Evolutionary conservation across 2,329 filamentous ascomycete genomes (phyloP), one percentile per base, ranked within the genome.

Genomic region (Aspergillus tubingensis): DNA sequence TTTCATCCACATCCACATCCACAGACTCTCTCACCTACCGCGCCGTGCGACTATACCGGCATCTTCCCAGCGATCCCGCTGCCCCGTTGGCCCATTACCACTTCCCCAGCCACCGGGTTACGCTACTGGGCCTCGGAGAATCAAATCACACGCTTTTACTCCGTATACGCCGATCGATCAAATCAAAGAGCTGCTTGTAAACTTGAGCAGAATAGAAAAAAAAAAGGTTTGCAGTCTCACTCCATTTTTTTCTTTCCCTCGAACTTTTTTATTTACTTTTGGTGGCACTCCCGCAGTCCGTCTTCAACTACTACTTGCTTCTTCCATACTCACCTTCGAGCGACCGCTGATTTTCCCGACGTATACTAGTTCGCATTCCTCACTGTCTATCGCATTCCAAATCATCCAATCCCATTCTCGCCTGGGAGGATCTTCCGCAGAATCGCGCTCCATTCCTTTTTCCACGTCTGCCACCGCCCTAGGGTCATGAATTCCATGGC

Each of bases 91-190:
- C 44, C 58, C 58, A 36, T 36, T 36, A 30, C 43, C 53, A 57
- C 32, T 32, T 48, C 44, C 64, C 67, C 67, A 69, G 67, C 67
- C 67, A 68, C 67, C 65, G 58, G 58, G 61, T 64, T 63, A 62
- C 60, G 25, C 39, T 55, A 47, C 50, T 44, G 25, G 32, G 44
- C 56, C 47, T 61, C 44, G 54, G 61, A 49, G 23, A 59, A 53
- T 58, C 54, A 60, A 21, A 57, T 48, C 57, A 57, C 21, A 60
- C 58, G 41, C 23, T 52, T 58, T 59, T 30, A 53, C 44, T 55
- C 53, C 51, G 51, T 39, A 62, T 54, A 30, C 25, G 60, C 54
- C 54, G 62, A 65, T 66, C 60, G 59, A 61, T 59, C 60, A 51
- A 47, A 58, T 62, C 54, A 58, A 44, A 58, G 50, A 51, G 58